Conservation (phyloP, 2,329 filamentous ascomycete species). For the Penicillium vulpinum region DNA sequence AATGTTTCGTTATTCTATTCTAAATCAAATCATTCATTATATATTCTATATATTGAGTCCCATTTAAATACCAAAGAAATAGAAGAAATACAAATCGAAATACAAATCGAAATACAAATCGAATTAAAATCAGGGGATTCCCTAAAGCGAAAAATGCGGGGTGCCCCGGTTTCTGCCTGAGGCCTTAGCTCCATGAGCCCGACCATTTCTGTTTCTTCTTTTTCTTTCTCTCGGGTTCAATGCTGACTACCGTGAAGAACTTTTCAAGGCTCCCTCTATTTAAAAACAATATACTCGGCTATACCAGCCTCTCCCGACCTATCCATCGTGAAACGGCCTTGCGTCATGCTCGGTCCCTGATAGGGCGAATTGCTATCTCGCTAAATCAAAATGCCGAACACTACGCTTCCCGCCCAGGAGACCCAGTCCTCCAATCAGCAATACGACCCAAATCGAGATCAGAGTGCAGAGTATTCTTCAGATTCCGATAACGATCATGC, state of each 20-base stretch:
- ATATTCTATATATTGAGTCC: too few species aligned
- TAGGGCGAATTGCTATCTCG: slow-evolving; percentile 25
- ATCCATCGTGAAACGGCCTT: slow-evolving; percentile 3
- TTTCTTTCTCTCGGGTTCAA: slow-evolving; percentile 12
- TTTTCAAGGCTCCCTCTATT: neutral
- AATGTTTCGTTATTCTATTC: neutral
- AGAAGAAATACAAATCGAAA: too few species aligned
- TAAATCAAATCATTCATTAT: neutral
- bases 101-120: neutral
- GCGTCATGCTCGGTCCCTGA: slow-evolving; percentile 25
- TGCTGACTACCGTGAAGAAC: slow-evolving; percentile 10
- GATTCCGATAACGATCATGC: slow-evolving; percentile 37
- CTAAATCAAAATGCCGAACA: slow-evolving; percentile 39
- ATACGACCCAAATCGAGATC: slow-evolving; percentile 29
- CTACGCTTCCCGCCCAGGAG: slow-evolving; percentile 24
- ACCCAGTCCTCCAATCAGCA: slow-evolving; percentile 24
- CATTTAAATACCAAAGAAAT: neutral
- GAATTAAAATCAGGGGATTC: neutral
- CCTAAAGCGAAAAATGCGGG: slow-evolving; percentile 26
- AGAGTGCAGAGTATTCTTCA: slow-evolving; percentile 39
- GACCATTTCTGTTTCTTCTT: slow-evolving; percentile 4
- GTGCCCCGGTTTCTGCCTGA: slow-evolving; percentile 26
- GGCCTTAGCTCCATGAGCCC: slow-evolving; percentile 12
- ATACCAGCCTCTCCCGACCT: neutral
- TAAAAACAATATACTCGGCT: neutral